phyloP scores from a whole-genome alignment of 108 stramenopile species.

The Cyclostephanos invisitatus region DNA sequence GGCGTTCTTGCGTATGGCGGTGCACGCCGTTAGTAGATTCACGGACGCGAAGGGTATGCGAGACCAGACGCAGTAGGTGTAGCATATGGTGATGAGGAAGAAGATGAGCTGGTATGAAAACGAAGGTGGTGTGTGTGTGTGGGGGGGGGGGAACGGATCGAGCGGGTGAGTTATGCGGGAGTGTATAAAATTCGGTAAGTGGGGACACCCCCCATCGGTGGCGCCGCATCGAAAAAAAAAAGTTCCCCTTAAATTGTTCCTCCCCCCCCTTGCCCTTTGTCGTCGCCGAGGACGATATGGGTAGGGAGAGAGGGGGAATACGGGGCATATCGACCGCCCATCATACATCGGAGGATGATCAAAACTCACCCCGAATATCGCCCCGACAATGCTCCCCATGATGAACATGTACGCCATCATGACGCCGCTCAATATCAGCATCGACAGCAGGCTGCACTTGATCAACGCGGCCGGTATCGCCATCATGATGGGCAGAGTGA shows the following conservation, averaged over 20 bases:
- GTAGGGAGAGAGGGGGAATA: too few relatives aligned
- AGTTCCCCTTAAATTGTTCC: too few relatives aligned
- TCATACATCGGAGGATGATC: too few relatives aligned
- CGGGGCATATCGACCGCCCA: too few relatives aligned
- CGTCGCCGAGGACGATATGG: too few relatives aligned
- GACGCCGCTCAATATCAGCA: conserved; percentile 51
- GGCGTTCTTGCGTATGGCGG: conserved; percentile 74
- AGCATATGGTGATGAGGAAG: conserved; percentile 64
- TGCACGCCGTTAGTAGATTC: conserved; percentile 74
- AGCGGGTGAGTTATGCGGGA: too few relatives aligned
- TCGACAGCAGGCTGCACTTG: conserved; percentile 71
- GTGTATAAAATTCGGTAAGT: too few relatives aligned
- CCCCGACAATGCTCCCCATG: conserved; percentile 49
- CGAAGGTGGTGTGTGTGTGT: background rate
- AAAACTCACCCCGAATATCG: conserved; percentile 52
- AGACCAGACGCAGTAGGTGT: conserved; percentile 52
- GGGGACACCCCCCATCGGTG: too few relatives aligned
- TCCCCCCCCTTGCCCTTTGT: too few relatives aligned
- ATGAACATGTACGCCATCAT: conserved; percentile 60
- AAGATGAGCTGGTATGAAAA: conserved; percentile 34
- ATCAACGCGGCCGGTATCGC: conserved; percentile 68
- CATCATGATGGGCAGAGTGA: conserved; percentile 67
- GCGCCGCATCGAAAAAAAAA: too few relatives aligned
- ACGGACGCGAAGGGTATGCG: conserved; percentile 85
- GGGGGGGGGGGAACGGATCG: background rate